phyloP scores from a whole-genome alignment of 805 yeast genomes.

The Starmera pachycereana region DNA sequence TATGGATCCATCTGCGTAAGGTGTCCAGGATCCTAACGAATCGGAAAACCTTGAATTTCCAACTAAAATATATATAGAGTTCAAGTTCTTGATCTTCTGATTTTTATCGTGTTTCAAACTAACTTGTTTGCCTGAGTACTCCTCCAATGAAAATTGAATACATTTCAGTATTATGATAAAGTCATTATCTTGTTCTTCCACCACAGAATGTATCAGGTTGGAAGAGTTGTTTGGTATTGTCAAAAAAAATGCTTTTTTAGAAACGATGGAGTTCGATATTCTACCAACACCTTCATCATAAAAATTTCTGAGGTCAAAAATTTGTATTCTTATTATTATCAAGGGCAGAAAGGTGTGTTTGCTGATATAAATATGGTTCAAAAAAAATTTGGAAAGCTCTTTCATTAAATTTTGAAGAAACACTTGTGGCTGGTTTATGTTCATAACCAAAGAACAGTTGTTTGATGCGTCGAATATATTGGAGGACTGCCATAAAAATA shows the following conservation, averaged over 20 bases:
- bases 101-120: conserved; percentile 23
- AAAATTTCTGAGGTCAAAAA: conserved; percentile 38
- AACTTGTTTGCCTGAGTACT: conserved; percentile 30
- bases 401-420: conserved; percentile 39
- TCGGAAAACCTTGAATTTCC: conserved; percentile 55
- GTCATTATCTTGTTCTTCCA: conserved; percentile 26
- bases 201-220: conserved; percentile 44
- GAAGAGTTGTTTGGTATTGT: conserved; percentile 63
- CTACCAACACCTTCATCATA: neutral
- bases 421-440: conserved; percentile 34
- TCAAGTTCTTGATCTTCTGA: conserved; percentile 34
- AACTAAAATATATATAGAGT: conserved; percentile 44
- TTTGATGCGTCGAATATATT: conserved; percentile 16
- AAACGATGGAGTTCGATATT: conserved; percentile 32
- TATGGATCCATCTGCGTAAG: conserved; percentile 57
- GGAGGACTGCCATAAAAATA: conserved; percentile 26
- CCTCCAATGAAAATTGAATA: conserved; percentile 41
- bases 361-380: conserved; percentile 57
- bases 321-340: conserved; percentile 53
- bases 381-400: conserved; percentile 40
- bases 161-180: conserved; percentile 49
- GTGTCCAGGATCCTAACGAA: conserved; percentile 62
- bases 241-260: conserved; percentile 53
- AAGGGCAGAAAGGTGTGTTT: conserved; percentile 56
- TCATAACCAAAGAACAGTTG: conserved; percentile 20